These are phyloP conservation scores for Chytriomyces sp. DNA, from an alignment of 192 early-diverging fungal species.

Conservation along the genomic window DNA sequence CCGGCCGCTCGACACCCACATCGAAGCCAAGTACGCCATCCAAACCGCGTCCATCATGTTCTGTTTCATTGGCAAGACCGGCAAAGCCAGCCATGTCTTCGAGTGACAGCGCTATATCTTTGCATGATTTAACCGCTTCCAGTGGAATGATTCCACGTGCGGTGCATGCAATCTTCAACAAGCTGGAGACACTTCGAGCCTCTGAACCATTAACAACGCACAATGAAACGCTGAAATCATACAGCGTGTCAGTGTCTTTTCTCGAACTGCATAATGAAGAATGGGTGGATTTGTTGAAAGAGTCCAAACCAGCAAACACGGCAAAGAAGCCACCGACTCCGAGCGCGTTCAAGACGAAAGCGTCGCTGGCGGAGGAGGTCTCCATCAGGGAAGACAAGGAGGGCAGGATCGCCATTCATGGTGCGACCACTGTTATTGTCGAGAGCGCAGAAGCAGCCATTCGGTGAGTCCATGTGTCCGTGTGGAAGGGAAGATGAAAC, in stretches of 20 bases:
- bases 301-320: not conserved
- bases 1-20: not conserved
- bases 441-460: conserved; percentile 29
- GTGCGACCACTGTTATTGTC: conserved; percentile 69
- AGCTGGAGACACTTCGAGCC: not conserved
- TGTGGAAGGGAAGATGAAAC: not conserved
- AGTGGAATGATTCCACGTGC: conserved; percentile 42
- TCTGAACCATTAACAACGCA: not conserved
- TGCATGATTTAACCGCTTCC: not conserved
- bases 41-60: not conserved
- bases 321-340: not conserved
- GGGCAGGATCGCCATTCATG: conserved; percentile 79
- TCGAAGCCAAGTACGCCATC: not conserved
- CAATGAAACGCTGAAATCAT: not conserved
- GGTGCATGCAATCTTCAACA: conserved; percentile 30
- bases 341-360: not conserved
- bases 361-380: conserved; percentile 31
- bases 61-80: not conserved
- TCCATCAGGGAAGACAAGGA: conserved; percentile 82
- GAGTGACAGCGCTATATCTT: not conserved
- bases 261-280: conserved; percentile 98
- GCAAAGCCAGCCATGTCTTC: not conserved
- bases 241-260: conserved; percentile 75
- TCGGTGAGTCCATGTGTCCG: not conserved
- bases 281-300: conserved; percentile 82